These are phyloP conservation scores for Mycena olivaceomarginata DNA, from an alignment of 768 basidiomycete genomes.

Conservation along the genomic window DNA sequence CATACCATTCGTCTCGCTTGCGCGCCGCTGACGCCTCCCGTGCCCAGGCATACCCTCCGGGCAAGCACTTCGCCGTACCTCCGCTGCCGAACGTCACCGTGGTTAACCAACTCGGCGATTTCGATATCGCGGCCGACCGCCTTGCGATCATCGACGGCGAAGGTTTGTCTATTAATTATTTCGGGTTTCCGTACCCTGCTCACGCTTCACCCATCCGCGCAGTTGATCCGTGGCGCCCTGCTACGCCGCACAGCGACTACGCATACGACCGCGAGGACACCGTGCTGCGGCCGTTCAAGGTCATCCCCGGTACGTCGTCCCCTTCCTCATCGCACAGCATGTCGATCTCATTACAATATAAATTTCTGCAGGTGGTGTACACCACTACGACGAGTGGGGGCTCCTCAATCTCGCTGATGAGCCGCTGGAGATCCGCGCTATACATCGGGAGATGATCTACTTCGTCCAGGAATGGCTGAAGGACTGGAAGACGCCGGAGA, in stretches of 20 bases:
- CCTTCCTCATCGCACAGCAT: background rate
- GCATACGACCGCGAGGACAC: slow-evolving; percentile 84
- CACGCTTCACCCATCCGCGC: background rate
- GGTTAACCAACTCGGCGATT: slow-evolving; percentile 92
- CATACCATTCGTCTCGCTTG: background rate
- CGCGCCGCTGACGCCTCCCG: slow-evolving; percentile 48
- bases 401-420: slow-evolving; percentile 75
- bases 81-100: slow-evolving; percentile 84
- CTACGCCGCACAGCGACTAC: slow-evolving; percentile 87
- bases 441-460: slow-evolving; percentile 86
- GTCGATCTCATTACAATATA: slow-evolving; percentile 1
- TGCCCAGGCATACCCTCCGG: slow-evolving; percentile 80
- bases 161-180: slow-evolving; percentile 54
- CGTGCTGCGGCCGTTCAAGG: slow-evolving; percentile 85
- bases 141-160: slow-evolving; percentile 94
- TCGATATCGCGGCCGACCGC: slow-evolving; percentile 85
- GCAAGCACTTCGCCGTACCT: slow-evolving; percentile 85
- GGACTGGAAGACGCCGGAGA: slow-evolving; percentile 58
- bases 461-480: slow-evolving; percentile 88
- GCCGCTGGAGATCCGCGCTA: slow-evolving; percentile 85
- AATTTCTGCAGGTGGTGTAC: slow-evolving; percentile 74
- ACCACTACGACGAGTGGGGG: slow-evolving; percentile 89
- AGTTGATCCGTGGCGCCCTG: slow-evolving; percentile 96
- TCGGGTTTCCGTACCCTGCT: background rate
- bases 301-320: slow-evolving; percentile 85